Evolutionary conservation across 495 filamentous ascomycete genomes (phyloP).

Genomic region (Aspergillus heteromorphus): DNA sequence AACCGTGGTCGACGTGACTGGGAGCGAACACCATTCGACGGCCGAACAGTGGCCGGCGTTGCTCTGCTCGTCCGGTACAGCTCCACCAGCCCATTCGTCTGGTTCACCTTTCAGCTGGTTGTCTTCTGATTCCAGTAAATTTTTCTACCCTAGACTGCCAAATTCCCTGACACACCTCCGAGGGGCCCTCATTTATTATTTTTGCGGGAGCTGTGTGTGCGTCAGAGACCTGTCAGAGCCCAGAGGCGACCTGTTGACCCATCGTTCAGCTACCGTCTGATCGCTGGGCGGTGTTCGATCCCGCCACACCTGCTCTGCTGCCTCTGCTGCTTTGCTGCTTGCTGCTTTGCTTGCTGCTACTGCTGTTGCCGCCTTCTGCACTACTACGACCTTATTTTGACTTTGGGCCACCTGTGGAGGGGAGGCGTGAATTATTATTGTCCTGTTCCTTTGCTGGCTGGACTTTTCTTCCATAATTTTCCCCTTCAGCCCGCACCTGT

Average conservation of each 20-base stretch:
- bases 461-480: background rate
- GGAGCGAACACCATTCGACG: conserved; percentile 16
- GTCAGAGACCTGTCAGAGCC: conserved; percentile 15
- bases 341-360: background rate
- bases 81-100: conserved; percentile 22
- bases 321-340: no score
- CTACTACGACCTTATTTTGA: conserved; percentile 1
- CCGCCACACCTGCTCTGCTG: conserved; percentile 14
- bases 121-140: conserved; percentile 18
- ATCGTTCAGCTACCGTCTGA: conserved; percentile 26
- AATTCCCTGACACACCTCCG: background rate
- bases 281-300: conserved; percentile 16
- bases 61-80: conserved; percentile 17
- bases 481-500: background rate
- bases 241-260: conserved; percentile 20
- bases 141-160: conserved; percentile 11
- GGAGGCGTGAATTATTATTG: background rate
- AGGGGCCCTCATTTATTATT: conserved; percentile 1
- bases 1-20: conserved; percentile 32
- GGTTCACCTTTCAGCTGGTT: conserved; percentile 11
- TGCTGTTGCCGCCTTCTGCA: background rate
- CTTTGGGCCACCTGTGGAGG: conserved; percentile 1
- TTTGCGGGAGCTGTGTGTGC: conserved; percentile 12
- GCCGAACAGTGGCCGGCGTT: conserved; percentile 17
- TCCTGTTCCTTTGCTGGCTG: background rate